These are phyloP conservation scores for Clarireedia homoeocarpa DNA, from an alignment of 2,329 filamentous ascomycete species.

Conservation along the genomic window DNA sequence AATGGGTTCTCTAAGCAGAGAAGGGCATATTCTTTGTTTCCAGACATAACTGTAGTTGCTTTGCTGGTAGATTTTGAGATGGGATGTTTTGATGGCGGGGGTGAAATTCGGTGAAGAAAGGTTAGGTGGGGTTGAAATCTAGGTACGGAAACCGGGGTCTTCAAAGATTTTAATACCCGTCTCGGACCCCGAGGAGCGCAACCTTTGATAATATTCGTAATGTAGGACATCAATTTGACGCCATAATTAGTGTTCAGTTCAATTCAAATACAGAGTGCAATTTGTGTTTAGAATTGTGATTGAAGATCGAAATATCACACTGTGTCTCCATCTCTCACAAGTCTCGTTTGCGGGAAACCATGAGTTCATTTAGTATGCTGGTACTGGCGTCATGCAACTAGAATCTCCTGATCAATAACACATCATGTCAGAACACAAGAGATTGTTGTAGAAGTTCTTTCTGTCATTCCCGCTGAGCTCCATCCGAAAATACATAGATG, in stretches of 20 bases:
- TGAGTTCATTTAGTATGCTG: constrained; percentile 8
- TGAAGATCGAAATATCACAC: background rate
- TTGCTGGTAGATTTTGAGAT: constrained; percentile 10
- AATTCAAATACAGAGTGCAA: background rate
- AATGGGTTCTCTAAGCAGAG: constrained; percentile 96
- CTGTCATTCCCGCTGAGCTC: constrained; percentile 29
- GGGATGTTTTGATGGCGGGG: constrained; percentile 9
- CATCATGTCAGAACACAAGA: constrained; percentile 7
- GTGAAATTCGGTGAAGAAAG: constrained; percentile 6
- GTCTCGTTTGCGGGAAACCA: constrained; percentile 3
- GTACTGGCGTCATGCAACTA: constrained; percentile 6
- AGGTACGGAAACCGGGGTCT: constrained; percentile 10
- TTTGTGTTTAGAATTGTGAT: background rate
- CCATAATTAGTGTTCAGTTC: background rate
- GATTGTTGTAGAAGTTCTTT: constrained; percentile 19
- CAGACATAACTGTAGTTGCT: constrained; percentile 51
- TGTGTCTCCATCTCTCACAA: background rate
- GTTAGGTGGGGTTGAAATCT: constrained; percentile 16
- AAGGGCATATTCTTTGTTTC: constrained; percentile 74
- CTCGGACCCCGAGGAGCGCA: background rate
- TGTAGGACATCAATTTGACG: background rate
- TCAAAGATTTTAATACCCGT: background rate
- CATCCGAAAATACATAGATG: constrained; percentile 30
- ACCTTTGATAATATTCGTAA: background rate
- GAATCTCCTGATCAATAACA: constrained; percentile 11